Evolutionary conservation across 371 early-diverging fungal species (phyloP), one percentile per base, ranked within the genome.

Genomic region (Capillidium heterosporum): DNA sequence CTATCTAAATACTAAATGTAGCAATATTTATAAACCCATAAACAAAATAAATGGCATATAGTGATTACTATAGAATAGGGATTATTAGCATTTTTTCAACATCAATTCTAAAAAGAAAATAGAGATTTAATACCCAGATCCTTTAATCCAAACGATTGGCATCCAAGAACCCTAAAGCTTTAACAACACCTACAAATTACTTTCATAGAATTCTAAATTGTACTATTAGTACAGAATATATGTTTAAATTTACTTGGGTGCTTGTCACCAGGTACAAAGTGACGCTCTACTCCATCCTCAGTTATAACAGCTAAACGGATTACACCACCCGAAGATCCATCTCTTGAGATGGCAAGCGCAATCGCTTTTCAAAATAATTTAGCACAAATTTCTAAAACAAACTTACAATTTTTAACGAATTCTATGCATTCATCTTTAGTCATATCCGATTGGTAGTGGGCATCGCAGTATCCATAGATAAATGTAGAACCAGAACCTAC

Each of bases 381-480:
- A 32, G 42, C 39, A 49, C 23, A 32, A 32, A 23, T 41, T 46
- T 40, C 27, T 40, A 32, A 52, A 11, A 24, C 32, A 19, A 17
- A 72, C 80, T 62, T 74, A 90, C 91, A 79, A 66, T 88, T 90
- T 74, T 87, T 95, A 27, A 92, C 91, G 81, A 99, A 99, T 27
- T 81, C 75, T 55, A 97, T 70, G 52, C 86, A 84, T 66, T 99
- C 91, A 39, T 97, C 93, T 55, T 75, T 70, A 27, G 66, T 82
- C 96, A 99, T 95, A 52, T 76, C 75, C 23, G 82, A 81, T 55
- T 73, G 82, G 69, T 75, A 99, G 13, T 67, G 61, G 52, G 89
- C 74, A 74, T 99, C 99, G 67, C 96, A 97, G 68, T 88, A 97
- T 58, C 99, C 98, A 64, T 97, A 97, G 62, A 99, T 95, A 68